Conservation (phyloP, 2,329 filamentous ascomycete genomes). For the Rhinocladiella similis region DNA sequence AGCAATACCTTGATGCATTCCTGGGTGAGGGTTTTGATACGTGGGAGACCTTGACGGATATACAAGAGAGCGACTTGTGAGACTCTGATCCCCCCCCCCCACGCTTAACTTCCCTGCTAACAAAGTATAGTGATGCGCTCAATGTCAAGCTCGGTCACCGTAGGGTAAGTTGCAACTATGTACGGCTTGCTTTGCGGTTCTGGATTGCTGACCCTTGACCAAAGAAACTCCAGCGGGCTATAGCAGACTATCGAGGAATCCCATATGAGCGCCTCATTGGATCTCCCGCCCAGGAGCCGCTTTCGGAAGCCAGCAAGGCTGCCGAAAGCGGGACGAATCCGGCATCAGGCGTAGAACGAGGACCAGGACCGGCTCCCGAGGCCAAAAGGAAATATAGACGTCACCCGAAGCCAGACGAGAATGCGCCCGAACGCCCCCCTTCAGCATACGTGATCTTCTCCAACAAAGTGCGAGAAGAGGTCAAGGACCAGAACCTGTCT, state of each 20-base stretch:
- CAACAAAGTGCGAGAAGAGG: conserved; percentile 71
- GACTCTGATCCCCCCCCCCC: conserved; percentile 32
- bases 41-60: conserved; percentile 80
- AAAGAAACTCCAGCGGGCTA: conserved; percentile 79
- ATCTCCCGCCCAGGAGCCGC: conserved; percentile 37
- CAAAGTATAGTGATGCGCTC: conserved; percentile 61
- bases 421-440: conserved; percentile 75
- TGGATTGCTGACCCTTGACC: conserved; percentile 6
- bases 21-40: conserved; percentile 79
- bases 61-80: conserved; percentile 80
- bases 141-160: conserved; percentile 79
- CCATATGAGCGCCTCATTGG: conserved; percentile 47
- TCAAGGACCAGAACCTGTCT: conserved; percentile 73
- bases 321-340: conserved; percentile 33
- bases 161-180: conserved; percentile 57
- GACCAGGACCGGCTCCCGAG: conserved; percentile 14
- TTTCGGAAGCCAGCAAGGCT: conserved; percentile 39
- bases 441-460: conserved; percentile 86
- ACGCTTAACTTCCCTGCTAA: conserved; percentile 4
- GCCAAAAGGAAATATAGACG: conserved; percentile 32
- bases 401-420: conserved; percentile 65
- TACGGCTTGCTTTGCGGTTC: background rate
- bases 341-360: conserved; percentile 11
- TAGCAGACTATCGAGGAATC: conserved; percentile 70
- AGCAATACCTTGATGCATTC: conserved; percentile 73